Evolutionary conservation across 1,284 basidiomycete genomes (phyloP).

Genomic region (Agaricales sp.): DNA sequence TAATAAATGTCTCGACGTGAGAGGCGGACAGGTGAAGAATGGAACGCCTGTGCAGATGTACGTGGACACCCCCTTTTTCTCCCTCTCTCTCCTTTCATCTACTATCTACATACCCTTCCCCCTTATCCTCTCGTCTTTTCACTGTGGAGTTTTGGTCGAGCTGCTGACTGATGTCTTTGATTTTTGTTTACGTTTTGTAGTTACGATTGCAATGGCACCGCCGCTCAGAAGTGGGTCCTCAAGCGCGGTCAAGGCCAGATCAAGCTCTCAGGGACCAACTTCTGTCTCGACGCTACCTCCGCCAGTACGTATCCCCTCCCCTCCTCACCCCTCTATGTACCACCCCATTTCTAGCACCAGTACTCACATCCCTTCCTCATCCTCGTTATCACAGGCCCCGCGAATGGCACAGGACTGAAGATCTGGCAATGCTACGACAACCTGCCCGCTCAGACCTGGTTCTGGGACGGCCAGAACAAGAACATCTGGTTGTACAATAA

Average conservation of each 20-base stretch:
- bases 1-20: not conserved
- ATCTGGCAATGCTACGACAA: slow-evolving; percentile 15
- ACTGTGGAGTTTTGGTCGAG: no score
- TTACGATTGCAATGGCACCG: slow-evolving; percentile 21
- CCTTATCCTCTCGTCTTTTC: no score
- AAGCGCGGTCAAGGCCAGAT: slow-evolving; percentile 17
- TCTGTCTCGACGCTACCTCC: slow-evolving; percentile 21
- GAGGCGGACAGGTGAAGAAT: not conserved
- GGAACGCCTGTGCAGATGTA: not conserved
- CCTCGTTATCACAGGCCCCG: slow-evolving; percentile 8
- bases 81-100: no score
- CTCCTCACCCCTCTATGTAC: not conserved
- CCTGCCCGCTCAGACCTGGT: slow-evolving; percentile 12
- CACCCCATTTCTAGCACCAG: not conserved
- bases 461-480: not conserved
- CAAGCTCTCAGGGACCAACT: slow-evolving; percentile 17
- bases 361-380: not conserved
- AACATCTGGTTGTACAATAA: not conserved
- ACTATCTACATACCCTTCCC: no score
- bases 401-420: slow-evolving; percentile 12
- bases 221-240: slow-evolving; percentile 21
- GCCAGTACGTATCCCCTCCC: slow-evolving; percentile 13
- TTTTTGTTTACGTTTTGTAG: slow-evolving; percentile 7
- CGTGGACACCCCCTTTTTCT: not conserved
- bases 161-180: not conserved